Evolutionary conservation across 2,329 filamentous ascomycete genomes (phyloP), one percentile per base, ranked within the genome.

Genomic region (Chrysoporthe deuterocubensis): DNA sequence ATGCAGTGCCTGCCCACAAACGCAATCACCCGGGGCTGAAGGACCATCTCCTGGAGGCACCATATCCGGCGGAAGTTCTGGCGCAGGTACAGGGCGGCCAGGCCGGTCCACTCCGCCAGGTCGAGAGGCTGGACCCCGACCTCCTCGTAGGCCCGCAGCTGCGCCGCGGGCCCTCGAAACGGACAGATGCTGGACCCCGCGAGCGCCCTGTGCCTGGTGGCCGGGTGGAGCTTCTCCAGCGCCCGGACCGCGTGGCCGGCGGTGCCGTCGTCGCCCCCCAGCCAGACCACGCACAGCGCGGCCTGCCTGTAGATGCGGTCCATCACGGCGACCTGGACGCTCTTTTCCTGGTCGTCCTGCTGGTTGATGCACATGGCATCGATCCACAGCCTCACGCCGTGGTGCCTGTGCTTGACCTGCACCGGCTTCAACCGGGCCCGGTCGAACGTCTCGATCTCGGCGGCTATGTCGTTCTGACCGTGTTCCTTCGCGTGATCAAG

Each of bases 351-450:
- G 6, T 26, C 42, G 26, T 70, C 66, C 2, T 46, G 26, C 62
- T 68, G 66, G 43, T 68, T 57, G 40, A 68, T 68, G 42, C 66
- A 68, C 37, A 68, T 61, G 16, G 64, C 64, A 32, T 70, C 68
- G 50, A 52, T 52, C 50, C 50, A 52, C 8, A 52, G 13, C 21
- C 11, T 52, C 21, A 52, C 50, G 32, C 7, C 32, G 14, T n/a
- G 32, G 8, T 57, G 32, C 32, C 37, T 16, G 34, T 11, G 54
- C 32, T 37, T 32, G 14, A 14, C 5, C 11, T 40, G 54, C 7
- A 34, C n/a, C 3, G 32, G 11, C 52, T 2, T 40, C 34, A 1
- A 32, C 32, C 16, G 5, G 16, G 54, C 6, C n/a, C 7, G 32
- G 54, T 21, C 32, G 34, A 57, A 57, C 16, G 5, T 40, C 34